phyloP scores from a whole-genome alignment of 352 stramenopile genomes.

The Phytophthora sansomeana region DNA sequence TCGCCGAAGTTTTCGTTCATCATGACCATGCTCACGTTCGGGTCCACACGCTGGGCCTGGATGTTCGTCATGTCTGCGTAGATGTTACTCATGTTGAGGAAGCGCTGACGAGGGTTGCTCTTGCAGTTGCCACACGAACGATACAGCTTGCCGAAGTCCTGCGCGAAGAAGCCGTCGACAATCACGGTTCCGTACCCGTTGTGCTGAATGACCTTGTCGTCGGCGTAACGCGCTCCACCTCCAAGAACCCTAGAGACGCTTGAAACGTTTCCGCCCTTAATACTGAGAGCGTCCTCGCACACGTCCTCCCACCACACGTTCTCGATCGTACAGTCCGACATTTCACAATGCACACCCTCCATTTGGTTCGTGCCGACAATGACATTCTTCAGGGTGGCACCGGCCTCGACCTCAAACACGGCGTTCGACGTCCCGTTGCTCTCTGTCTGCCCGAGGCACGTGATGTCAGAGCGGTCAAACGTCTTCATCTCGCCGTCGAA shows the following conservation, averaged over 20 bases:
- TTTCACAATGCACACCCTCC: conserved; percentile 45
- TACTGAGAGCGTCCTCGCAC: conserved; percentile 44
- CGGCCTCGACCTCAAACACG: conserved; percentile 45
- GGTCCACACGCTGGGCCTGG: conserved; percentile 36
- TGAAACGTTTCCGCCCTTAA: conserved; percentile 47
- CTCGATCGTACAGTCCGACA: conserved; percentile 46
- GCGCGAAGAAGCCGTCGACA: conserved; percentile 21
- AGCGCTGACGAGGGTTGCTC: conserved; percentile 42
- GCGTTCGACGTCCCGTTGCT: conserved; percentile 25
- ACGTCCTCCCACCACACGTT: conserved; percentile 45
- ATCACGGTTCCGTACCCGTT: conserved; percentile 23
- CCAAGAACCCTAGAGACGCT: conserved; percentile 45
- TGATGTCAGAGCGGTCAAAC: conserved; percentile 35
- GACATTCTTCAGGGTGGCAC: conserved; percentile 53
- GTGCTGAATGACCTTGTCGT: conserved; percentile 54
- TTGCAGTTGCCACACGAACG: conserved; percentile 48
- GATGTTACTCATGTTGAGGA: conserved; percentile 48
- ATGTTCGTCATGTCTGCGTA: conserved; percentile 33
- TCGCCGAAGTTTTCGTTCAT: conserved; percentile 53
- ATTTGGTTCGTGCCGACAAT: conserved; percentile 57
- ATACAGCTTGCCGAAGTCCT: conserved; percentile 37
- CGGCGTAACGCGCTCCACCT: conserved; percentile 49
- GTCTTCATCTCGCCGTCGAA: conserved; percentile 55
- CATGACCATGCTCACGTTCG: conserved; percentile 46
- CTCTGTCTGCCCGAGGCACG: conserved; percentile 43